Evolutionary conservation across 768 basidiomycete genomes (phyloP), one percentile per base, ranked within the genome.

Genomic region (Pleurotus ostreatus): DNA sequence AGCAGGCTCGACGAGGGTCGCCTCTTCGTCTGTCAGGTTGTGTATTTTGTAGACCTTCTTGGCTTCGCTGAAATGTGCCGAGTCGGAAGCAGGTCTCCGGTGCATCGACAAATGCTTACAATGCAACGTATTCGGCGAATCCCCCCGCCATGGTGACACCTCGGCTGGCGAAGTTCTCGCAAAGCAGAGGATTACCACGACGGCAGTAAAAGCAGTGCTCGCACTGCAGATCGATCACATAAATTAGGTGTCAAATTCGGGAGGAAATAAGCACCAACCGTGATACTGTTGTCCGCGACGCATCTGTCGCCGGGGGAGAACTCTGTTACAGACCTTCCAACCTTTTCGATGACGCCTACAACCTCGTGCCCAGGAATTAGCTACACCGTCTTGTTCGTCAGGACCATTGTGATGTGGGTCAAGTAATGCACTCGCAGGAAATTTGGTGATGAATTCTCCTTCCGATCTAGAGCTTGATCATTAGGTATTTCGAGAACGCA

Each of bases 251-350:
- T 8, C 49, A 37, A 38, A 22, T 8, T 39, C 49, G 8, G n/a
- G 34, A 9, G 23, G 23, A 25, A 16, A 30, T 20, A n/a, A n/a
- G 39, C 11, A 18, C 85, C 66, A 57, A 87, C 89, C 48, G 85
- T 84, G 54, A 81, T 75, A 58, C 85, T 81, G 39, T 89, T 87
- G 69, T 96, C 93, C 22, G 89, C 89, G 39, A 91, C 93, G 63
- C 86, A 85, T 51, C 92, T 85, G 65, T 94, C 93, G 25, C 93
- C 93, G 12, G 83, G 68, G 1, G 76, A 70, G 63, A 95, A 92
- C 4, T 80, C 89, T 59, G 81, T 81, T 46, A 94, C 92, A 57
- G 90, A 81, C 74, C 86, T 88, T 20, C 93, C 92, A 62, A 89
- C 74, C 59, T 85, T 82, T 23, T 87, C 82, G 53, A 93, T 74